Evolutionary conservation across 2,329 filamentous ascomycete species (phyloP).

Genomic region (Pestalotiopsis sp.): DNA sequence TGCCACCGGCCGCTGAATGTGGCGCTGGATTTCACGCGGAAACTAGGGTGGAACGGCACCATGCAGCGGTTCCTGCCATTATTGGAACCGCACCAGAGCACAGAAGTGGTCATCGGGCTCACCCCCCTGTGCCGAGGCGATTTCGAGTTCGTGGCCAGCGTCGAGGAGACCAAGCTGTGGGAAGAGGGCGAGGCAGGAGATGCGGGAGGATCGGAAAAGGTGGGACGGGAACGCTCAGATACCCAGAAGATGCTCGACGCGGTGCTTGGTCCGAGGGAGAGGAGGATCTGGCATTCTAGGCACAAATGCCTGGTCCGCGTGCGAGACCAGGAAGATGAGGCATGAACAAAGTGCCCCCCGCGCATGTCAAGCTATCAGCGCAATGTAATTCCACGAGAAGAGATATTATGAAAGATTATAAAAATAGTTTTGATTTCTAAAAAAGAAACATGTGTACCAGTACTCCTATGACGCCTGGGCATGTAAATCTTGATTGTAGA

Average conservation of each 20-base stretch:
- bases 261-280: slow-evolving; percentile 60
- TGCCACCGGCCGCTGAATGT: slow-evolving; percentile 72
- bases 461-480: background rate
- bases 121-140: slow-evolving; percentile 78
- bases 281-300: slow-evolving; percentile 67
- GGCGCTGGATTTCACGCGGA: slow-evolving; percentile 80
- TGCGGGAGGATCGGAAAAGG: slow-evolving; percentile 22
- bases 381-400: slow-evolving; percentile 4
- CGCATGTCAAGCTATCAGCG: background rate
- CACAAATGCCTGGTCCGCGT: slow-evolving; percentile 60
- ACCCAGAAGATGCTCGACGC: slow-evolving; percentile 62
- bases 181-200: slow-evolving; percentile 31
- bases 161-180: slow-evolving; percentile 76
- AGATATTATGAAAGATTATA: background rate
- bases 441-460: background rate
- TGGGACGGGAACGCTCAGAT: slow-evolving; percentile 43
- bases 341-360: background rate
- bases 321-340: slow-evolving; percentile 40
- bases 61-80: slow-evolving; percentile 74
- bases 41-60: slow-evolving; percentile 83
- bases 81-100: slow-evolving; percentile 60
- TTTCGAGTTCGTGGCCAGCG: slow-evolving; percentile 78
- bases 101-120: slow-evolving; percentile 68
- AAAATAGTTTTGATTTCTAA: background rate
- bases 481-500: background rate